Conservation (phyloP, 495 filamentous ascomycete species). For the Clavariopsis aquatica region DNA sequence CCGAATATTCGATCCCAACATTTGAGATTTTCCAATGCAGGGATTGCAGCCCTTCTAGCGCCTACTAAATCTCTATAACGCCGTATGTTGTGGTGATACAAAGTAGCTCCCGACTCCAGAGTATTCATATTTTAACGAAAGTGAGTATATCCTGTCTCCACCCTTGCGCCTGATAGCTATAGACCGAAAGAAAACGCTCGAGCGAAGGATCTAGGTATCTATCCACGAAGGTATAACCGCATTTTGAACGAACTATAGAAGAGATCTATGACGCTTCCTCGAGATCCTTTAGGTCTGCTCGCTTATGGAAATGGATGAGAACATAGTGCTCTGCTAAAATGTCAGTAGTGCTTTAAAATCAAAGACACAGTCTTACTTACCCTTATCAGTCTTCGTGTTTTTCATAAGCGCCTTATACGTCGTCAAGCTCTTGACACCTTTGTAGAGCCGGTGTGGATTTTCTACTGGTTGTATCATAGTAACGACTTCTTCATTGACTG, state of each 20-base stretch:
- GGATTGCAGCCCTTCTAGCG: neutral
- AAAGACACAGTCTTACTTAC: neutral
- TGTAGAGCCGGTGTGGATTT: conserved; percentile 19
- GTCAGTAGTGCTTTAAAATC: neutral
- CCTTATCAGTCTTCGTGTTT: conserved; percentile 21
- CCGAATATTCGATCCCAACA: too few species aligned
- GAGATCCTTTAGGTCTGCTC: conserved; percentile 7
- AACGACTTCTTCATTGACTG: conserved; percentile 10
- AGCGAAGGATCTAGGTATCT: neutral
- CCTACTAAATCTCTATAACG: neutral
- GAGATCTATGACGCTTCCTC: neutral
- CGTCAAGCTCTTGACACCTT: conserved; percentile 20
- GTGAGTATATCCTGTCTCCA: neutral
- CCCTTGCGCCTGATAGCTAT: too few species aligned
- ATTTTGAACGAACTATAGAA: neutral
- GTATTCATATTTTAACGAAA: neutral
- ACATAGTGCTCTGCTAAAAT: conserved; percentile 13
- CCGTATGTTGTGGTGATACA: neutral
- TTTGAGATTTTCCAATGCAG: too few species aligned
- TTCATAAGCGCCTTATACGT: conserved; percentile 23
- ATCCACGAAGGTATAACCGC: neutral
- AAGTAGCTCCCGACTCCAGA: neutral
- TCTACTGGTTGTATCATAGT: neutral
- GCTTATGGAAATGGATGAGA: conserved; percentile 26
- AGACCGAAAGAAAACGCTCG: neutral